These are phyloP conservation scores for Termitomyces sp. DNA, from an alignment of 768 basidiomycete genomes.

Conservation along the genomic window DNA sequence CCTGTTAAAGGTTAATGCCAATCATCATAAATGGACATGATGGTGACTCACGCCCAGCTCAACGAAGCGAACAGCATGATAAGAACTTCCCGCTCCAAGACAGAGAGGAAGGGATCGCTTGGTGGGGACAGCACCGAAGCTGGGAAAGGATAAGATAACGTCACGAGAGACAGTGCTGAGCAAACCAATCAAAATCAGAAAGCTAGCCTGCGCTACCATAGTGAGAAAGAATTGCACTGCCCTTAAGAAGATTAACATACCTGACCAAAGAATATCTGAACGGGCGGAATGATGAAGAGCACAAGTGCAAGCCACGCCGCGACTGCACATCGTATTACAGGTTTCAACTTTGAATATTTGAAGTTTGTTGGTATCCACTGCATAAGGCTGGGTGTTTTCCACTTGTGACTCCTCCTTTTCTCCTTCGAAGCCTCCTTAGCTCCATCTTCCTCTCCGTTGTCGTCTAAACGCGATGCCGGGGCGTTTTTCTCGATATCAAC, in stretches of 20 bases:
- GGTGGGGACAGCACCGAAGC: constrained; percentile 68
- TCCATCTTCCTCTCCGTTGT: constrained; percentile 1
- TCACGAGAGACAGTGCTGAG: background rate
- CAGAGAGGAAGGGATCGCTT: constrained; percentile 61
- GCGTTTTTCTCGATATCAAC: background rate
- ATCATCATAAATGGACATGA: background rate
- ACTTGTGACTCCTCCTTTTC: background rate
- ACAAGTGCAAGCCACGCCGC: constrained; percentile 59
- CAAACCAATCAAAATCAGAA: constrained; percentile 60
- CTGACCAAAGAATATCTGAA: constrained; percentile 52
- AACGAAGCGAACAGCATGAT: constrained; percentile 44
- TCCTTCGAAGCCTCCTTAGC: background rate
- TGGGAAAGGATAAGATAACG: constrained; percentile 19
- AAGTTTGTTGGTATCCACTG: constrained; percentile 58
- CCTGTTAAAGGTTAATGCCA: constrained; percentile 25
- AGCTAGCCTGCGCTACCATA: constrained; percentile 44
- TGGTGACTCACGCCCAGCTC: constrained; percentile 56
- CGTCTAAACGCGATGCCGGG: background rate
- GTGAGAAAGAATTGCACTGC: background rate
- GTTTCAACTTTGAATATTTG: constrained; percentile 57
- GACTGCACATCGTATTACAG: constrained; percentile 57
- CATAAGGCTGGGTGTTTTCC: constrained; percentile 27
- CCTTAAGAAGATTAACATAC: constrained; percentile 28
- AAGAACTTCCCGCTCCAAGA: constrained; percentile 60
- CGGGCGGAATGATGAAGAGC: constrained; percentile 52